Evolutionary conservation across 495 filamentous ascomycete genomes (phyloP).

Genomic region (Xylaria curta): DNA sequence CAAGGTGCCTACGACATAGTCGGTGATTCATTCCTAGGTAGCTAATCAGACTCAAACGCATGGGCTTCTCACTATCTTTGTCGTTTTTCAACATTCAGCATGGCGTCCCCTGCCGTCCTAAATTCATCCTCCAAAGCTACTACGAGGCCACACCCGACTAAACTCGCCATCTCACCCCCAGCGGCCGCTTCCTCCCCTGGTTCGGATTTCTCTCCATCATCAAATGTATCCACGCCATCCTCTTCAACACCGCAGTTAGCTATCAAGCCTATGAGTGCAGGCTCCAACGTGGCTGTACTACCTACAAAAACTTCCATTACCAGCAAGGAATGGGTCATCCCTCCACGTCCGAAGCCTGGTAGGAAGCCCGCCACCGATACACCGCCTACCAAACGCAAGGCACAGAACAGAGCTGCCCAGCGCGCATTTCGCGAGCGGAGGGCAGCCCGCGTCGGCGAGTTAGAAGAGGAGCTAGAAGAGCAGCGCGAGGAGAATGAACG

Average conservation of each 20-base stretch:
- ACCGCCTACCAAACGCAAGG: conserved; percentile 89
- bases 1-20: neutral
- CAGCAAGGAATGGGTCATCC: conserved; percentile 86
- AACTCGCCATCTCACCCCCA: conserved; percentile 39
- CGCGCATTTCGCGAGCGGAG: conserved; percentile 87
- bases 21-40: neutral
- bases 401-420: conserved; percentile 92
- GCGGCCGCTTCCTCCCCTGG: conserved; percentile 38
- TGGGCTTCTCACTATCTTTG: neutral
- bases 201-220: conserved; percentile 36
- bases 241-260: conserved; percentile 34
- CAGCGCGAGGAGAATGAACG: conserved; percentile 57
- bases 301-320: conserved; percentile 60
- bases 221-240: conserved; percentile 37
- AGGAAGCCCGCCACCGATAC: conserved; percentile 91
- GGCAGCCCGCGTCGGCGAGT: conserved; percentile 81
- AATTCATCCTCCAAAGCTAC: conserved; percentile 13
- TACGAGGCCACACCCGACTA: conserved; percentile 31
- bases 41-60: conserved; percentile 28
- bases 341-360: conserved; percentile 89
- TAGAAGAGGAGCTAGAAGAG: conserved; percentile 82
- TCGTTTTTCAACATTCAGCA: conserved; percentile 28
- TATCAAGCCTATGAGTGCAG: conserved; percentile 34
- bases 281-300: conserved; percentile 26
- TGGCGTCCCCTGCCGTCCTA: conserved; percentile 33